Evolutionary conservation across 2,329 filamentous ascomycete genomes (phyloP).

Genomic region (Aspergillus bombycis): DNA sequence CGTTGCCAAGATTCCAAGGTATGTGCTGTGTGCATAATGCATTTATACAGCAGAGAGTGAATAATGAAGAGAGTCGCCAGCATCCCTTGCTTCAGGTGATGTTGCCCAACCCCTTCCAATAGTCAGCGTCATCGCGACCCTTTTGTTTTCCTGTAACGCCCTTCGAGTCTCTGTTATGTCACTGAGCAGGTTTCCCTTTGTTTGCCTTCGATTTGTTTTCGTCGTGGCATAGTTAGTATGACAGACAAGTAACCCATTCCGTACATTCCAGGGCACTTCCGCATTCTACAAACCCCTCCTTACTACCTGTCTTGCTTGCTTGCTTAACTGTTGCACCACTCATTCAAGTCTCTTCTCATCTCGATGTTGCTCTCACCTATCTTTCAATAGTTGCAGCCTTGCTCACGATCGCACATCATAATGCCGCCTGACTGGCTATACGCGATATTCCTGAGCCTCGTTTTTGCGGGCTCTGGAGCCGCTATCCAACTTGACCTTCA

Average conservation of each 20-base stretch:
- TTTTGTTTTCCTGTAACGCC: no score
- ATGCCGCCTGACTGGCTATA: constrained; percentile 11
- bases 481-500: constrained; percentile 25
- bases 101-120: no score
- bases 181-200: no score
- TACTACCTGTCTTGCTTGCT: background rate
- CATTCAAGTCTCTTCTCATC: background rate
- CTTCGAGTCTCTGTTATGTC: no score
- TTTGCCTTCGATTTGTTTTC: background rate
- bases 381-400: background rate
- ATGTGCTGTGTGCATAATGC: no score
- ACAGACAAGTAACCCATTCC: background rate
- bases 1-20: no score
- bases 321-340: background rate
- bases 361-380: background rate
- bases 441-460: constrained; percentile 10
- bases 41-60: no score
- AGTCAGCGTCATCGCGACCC: no score
- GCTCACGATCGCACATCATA: background rate
- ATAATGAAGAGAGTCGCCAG: no score
- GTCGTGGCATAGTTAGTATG: background rate
- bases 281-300: background rate
- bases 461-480: constrained; percentile 13
- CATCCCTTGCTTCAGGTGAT: no score
- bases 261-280: background rate